Evolutionary conservation across 2,329 filamentous ascomycete genomes (phyloP), one percentile per base, ranked within the genome.

Genomic region (Metarhizium guizhouense): DNA sequence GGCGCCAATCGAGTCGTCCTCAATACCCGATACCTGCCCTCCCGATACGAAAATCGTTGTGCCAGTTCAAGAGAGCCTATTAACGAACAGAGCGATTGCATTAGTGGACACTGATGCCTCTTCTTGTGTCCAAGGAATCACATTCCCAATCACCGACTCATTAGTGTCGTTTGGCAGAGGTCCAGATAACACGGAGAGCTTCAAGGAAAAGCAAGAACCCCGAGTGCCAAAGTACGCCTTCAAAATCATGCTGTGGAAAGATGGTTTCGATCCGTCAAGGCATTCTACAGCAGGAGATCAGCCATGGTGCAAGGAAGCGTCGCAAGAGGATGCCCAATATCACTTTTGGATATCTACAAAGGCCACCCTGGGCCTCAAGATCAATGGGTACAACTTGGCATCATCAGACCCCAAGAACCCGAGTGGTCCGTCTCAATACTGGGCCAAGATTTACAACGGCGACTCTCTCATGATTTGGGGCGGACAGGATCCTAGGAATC

Each of bases 141-240:
- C 79, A 0, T 76, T 95, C 36, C 78, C 79, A 38, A 74, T 96
- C 14, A 82, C 83, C 11, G 79, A 83, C 45, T 82, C 84, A 3
- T 72, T 89, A 61, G 83, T 86, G 0, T 87, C 85, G 0, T 97
- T 90, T 84, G 93, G 93, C 34, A 84, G 93, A 30, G 81, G 82
- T 0, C 74, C 72, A 1, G 75, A 79, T 20, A 92, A 90, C 63
- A 93, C 87, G 0, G 71, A 85, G 34, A 75, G 85, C 2, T 89
- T 91, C 63, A 70, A 79, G 1, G 75, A 85, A 51, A 73, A 70
- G 34, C 72, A 74, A 29, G 90, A 96, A 61, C 79, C 76, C 2
- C 85, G 85, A 16, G 83, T 97, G 40, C 90, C 92, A 1, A 93
- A 93, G 66, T 85, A 86, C 59, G 90, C 89, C 0, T 83, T 96